phyloP scores from a whole-genome alignment of 2,329 filamentous ascomycete genomes.

The Colletotrichum australisinense region DNA sequence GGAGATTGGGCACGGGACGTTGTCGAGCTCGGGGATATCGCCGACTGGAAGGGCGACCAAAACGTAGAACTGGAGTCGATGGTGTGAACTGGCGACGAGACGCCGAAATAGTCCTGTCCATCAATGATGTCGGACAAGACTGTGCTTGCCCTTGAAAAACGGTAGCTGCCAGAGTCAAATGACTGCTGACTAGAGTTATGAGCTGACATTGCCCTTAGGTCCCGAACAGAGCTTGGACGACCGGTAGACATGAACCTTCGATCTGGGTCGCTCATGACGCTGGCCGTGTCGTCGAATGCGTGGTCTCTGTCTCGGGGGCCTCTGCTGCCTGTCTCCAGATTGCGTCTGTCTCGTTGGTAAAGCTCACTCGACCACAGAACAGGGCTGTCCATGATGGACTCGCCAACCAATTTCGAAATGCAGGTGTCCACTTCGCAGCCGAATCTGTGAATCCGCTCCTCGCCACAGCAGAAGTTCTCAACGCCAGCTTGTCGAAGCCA shows the following conservation, averaged over 20 bases:
- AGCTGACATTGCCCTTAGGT: constrained; percentile 67
- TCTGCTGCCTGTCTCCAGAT: constrained; percentile 60
- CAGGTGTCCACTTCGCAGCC: constrained; percentile 90
- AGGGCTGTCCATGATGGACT: constrained; percentile 85
- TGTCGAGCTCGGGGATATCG: constrained; percentile 72
- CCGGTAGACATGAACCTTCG: constrained; percentile 57
- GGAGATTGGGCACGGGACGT: constrained; percentile 70
- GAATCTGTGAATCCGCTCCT: constrained; percentile 94
- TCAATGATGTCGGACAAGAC: constrained; percentile 75
- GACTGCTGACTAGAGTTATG: constrained; percentile 77
- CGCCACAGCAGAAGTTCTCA: constrained; percentile 93
- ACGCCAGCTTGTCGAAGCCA: constrained; percentile 87
- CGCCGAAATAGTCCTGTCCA: constrained; percentile 77
- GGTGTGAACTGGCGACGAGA: constrained; percentile 74
- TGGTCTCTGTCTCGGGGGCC: constrained; percentile 58
- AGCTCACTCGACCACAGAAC: constrained; percentile 94
- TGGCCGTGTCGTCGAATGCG: constrained; percentile 64
- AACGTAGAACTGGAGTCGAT: constrained; percentile 84
- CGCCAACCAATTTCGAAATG: constrained; percentile 85
- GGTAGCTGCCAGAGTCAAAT: constrained; percentile 75
- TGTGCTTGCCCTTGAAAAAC: constrained; percentile 66
- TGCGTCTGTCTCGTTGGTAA: constrained; percentile 80
- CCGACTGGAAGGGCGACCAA: constrained; percentile 87
- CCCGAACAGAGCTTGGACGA: constrained; percentile 64
- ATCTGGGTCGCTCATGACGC: constrained; percentile 66